These are phyloP conservation scores for Aspergillus nanangensis DNA, from an alignment of 495 filamentous ascomycete species.

Conservation along the genomic window DNA sequence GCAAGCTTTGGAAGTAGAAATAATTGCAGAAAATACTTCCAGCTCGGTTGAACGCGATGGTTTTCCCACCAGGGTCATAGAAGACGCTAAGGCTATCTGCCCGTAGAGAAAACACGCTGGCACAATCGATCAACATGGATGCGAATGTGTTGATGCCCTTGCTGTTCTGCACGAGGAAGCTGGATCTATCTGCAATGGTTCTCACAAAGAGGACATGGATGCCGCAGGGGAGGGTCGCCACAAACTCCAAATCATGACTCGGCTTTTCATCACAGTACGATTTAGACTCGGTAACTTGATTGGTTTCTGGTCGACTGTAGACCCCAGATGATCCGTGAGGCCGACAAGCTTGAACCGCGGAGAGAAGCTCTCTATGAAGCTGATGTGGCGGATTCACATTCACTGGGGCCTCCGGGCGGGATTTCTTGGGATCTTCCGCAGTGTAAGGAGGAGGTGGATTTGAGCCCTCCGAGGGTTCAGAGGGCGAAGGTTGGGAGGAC, in stretches of 20 bases:
- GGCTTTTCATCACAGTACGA: conserved; percentile 85
- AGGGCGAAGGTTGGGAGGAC: conserved; percentile 16
- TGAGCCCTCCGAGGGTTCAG: conserved; percentile 17
- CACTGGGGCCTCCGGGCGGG: conserved; percentile 32
- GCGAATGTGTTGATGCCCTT: conserved; percentile 66
- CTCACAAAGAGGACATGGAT: conserved; percentile 71
- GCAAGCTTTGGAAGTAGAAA: conserved; percentile 77
- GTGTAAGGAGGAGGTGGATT: conserved; percentile 44
- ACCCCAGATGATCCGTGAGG: conserved; percentile 68
- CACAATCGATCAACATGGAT: conserved; percentile 62
- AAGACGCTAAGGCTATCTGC: conserved; percentile 71
- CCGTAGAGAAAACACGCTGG: conserved; percentile 62
- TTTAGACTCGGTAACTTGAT: conserved; percentile 73
- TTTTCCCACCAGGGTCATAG: conserved; percentile 70
- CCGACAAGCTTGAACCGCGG: conserved; percentile 77
- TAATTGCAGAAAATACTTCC: conserved; percentile 93
- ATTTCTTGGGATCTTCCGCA: conserved; percentile 32
- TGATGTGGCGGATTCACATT: conserved; percentile 45
- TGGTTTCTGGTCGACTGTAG: conserved; percentile 66
- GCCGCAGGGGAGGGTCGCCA: conserved; percentile 63
- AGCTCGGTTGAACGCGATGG: conserved; percentile 87
- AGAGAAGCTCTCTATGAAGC: conserved; percentile 59
- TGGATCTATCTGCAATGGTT: conserved; percentile 40
- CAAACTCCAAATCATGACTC: conserved; percentile 73
- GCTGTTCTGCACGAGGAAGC: conserved; percentile 61